Percentiles rank a stretch among this genome's conserved stretches.
phyloP scores from a whole-genome alignment of 2,329 filamentous ascomycete genomes.

The Tolypocladium nubicola region DNA sequence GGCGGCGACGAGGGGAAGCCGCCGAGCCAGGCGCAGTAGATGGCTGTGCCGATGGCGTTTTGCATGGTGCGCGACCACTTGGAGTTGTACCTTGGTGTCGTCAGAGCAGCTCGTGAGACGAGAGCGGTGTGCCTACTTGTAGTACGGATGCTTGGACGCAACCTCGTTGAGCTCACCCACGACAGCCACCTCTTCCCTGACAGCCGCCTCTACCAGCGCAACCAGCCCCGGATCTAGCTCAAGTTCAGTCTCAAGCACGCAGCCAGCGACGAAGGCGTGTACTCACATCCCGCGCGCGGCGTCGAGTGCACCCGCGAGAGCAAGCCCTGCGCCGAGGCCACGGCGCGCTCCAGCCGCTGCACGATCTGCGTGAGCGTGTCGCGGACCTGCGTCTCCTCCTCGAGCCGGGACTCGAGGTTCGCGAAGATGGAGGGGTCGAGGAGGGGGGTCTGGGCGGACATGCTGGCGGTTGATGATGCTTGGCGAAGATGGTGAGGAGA shows the following conservation, averaged over 20 bases:
- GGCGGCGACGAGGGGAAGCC: constrained; percentile 46
- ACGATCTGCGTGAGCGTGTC: constrained; percentile 78
- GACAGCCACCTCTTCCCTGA: constrained; percentile 61
- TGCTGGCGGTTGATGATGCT: constrained; percentile 9
- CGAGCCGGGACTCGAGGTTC: constrained; percentile 77
- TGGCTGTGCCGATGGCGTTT: constrained; percentile 53
- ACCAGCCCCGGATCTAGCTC: constrained; percentile 52
- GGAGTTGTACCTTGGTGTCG: constrained; percentile 54
- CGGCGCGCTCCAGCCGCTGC: constrained; percentile 73
- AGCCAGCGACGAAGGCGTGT: background rate
- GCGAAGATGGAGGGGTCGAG: constrained; percentile 78
- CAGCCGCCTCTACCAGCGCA: constrained; percentile 56
- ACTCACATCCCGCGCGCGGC: constrained; percentile 46
- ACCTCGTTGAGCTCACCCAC: constrained; percentile 59
- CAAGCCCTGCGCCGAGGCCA: constrained; percentile 68
- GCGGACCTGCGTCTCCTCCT: constrained; percentile 72
- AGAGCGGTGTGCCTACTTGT: constrained; percentile 53
- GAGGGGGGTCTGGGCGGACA: constrained; percentile 23
- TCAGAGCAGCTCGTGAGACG: background rate
- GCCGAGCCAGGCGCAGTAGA: constrained; percentile 66
- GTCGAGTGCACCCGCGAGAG: constrained; percentile 88
- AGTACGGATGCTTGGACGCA: constrained; percentile 85
- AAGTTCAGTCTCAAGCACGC: background rate
- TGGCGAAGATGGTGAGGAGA: constrained; percentile 4
- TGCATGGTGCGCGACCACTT: constrained; percentile 81